Conservation (phyloP, 2,329 filamentous ascomycete genomes). For the Trichoderma koningiopsis region DNA sequence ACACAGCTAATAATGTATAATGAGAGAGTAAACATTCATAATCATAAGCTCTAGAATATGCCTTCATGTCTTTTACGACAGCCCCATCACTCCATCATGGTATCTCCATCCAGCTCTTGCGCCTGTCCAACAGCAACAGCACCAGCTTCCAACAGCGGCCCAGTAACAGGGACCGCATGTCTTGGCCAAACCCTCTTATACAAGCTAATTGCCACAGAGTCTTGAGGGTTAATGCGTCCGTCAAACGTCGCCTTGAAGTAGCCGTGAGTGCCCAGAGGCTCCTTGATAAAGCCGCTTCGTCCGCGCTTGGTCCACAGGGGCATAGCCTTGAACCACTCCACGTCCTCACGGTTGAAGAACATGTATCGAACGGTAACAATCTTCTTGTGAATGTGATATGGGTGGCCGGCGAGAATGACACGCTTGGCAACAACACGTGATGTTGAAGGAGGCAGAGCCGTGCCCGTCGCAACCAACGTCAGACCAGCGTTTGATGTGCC, state of each 20-base stretch:
- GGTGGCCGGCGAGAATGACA: slow-evolving; percentile 90
- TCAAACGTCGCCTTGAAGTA: slow-evolving; percentile 99
- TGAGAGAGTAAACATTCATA: slow-evolving; percentile 12
- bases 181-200: slow-evolving; percentile 87
- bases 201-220: slow-evolving; percentile 86
- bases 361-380: slow-evolving; percentile 97
- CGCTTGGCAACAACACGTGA: slow-evolving; percentile 88
- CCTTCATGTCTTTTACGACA: not conserved
- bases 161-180: slow-evolving; percentile 55
- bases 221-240: slow-evolving; percentile 91
- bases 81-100: slow-evolving; percentile 26
- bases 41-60: slow-evolving; percentile 24
- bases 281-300: slow-evolving; percentile 88
- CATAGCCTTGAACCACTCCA: slow-evolving; percentile 96
- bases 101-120: slow-evolving; percentile 22
- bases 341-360: slow-evolving; percentile 97
- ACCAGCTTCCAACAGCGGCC: slow-evolving; percentile 45
- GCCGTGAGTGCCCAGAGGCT: slow-evolving; percentile 93
- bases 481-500: slow-evolving; percentile 53
- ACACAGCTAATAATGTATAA: not conserved
- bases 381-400: slow-evolving; percentile 98
- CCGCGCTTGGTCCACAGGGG: slow-evolving; percentile 93
- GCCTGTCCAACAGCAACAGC: not conserved
- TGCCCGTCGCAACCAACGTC: slow-evolving; percentile 82
- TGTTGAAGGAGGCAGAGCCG: slow-evolving; percentile 74